Conservation (phyloP, 1,139 yeast genomes). For the Zhuliangozyma blackwelliae region DNA sequence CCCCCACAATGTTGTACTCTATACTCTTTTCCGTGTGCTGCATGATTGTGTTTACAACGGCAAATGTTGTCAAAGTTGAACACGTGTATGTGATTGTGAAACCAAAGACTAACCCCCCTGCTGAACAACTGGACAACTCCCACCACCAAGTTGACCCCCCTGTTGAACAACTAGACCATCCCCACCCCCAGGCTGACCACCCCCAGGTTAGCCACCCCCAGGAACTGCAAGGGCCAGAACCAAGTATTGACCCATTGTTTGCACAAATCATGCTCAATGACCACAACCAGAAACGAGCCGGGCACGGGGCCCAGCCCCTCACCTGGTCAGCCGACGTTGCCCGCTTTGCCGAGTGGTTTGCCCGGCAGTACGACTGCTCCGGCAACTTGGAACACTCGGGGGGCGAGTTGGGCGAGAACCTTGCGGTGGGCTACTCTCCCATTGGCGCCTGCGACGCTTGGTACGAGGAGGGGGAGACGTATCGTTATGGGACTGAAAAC, state of each 20-base stretch:
- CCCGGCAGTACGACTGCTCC: slow-evolving; percentile 28
- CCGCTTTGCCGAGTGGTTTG: slow-evolving; percentile 28
- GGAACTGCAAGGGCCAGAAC: slow-evolving; percentile 11
- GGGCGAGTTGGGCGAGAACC: slow-evolving; percentile 35
- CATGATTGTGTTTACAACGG: too few relatives aligned
- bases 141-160: too few relatives aligned
- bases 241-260: slow-evolving; percentile 18
- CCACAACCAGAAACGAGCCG: slow-evolving; percentile 27
- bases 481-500: slow-evolving; percentile 22
- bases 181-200: too few relatives aligned
- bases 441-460: slow-evolving; percentile 31
- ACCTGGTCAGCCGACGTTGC: slow-evolving; percentile 29
- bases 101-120: neutral
- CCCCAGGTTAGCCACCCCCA: too few relatives aligned
- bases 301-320: slow-evolving; percentile 26
- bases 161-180: too few relatives aligned
- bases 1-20: too few relatives aligned
- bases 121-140: too few relatives aligned
- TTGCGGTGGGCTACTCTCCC: slow-evolving; percentile 34
- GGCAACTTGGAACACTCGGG: slow-evolving; percentile 33
- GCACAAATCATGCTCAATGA: slow-evolving; percentile 20
- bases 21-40: too few relatives aligned
- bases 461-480: slow-evolving; percentile 31
- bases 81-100: slow-evolving; percentile 1
- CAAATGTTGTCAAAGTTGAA: neutral